Evolutionary conservation across 140 eudicot species (phyloP), one percentile per base, ranked within the genome.

Genomic region (Cichorium intybus): DNA sequence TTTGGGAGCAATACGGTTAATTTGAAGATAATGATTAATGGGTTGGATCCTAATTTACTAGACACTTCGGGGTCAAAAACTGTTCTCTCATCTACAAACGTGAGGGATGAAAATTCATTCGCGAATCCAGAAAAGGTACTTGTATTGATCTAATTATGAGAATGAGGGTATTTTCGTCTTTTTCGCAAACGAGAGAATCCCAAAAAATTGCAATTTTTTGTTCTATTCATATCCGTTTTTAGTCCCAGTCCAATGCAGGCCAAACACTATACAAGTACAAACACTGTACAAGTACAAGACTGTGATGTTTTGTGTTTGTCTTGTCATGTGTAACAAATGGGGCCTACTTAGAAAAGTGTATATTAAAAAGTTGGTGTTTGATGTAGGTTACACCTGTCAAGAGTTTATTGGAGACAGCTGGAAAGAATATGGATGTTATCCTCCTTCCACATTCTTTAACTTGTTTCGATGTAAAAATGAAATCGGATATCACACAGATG

Each of bases 31-130:
- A 57, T 70, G 12, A 41, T 85, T 18, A 76, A 75, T 11, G 96
- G 92, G 11, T 14, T 93, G 66, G 89, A 79, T 62, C 71, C 62
- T 15, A 77, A 69, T 47, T 73, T 75, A 34, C 48, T 84, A 15
- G 80, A 73, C n/a, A 12, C 64, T 28, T 34, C 62, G 8, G 90
- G 81, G 7, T 68, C 78, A n/a, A 75, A 63, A 77, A 84, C 95
- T 14, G 77, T 83, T 46, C 82, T 90, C 26, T 69, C 87, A 3
- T 90, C 97, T 27, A 33, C 57, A 10, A 76, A 78, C 43, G 70
- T 80, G 22, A 87, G 54, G 85, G 97, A 84, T 68, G 97, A 87
- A 67, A 90, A 90, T 71, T 75, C 96, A 31, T 87, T 90, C 66
- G 62, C 68, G 4, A 35, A 75, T 50, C 97, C 97, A 41, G 28